phyloP scores from a whole-genome alignment of 192 early-diverging fungal species.

The Gigaspora rosea region DNA sequence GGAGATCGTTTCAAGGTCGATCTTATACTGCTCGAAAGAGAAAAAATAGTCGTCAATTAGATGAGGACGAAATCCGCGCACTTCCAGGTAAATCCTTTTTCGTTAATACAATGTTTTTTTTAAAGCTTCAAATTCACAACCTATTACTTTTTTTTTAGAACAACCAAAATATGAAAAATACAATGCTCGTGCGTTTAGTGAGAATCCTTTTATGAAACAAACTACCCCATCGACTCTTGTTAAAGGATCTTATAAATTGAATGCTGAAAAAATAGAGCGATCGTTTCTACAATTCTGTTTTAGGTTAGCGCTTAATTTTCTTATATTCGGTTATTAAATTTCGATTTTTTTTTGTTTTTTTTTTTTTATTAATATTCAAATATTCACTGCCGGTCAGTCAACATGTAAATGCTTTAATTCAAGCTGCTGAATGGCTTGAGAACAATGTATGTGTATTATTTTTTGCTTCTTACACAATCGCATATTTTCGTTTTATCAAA shows the following conservation, averaged over 20 bases:
- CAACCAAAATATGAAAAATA: background rate
- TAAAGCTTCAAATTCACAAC: background rate
- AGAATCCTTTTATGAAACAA: conserved; percentile 7
- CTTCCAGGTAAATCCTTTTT: background rate
- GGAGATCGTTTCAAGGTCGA: background rate
- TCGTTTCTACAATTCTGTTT: background rate
- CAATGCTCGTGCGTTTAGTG: conserved; percentile 3
- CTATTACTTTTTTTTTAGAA: background rate
- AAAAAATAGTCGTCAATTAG: conserved; percentile 1
- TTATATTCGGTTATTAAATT: too few relatives aligned
- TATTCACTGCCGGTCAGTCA: too few relatives aligned
- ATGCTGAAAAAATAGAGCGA: background rate
- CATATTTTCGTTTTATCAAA: too few relatives aligned
- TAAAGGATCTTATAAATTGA: conserved; percentile 1
- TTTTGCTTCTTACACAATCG: too few relatives aligned
- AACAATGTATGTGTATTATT: too few relatives aligned
- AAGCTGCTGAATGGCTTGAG: too few relatives aligned
- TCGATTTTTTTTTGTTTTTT: too few relatives aligned
- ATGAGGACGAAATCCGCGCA: background rate
- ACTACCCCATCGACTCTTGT: background rate
- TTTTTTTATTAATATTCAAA: too few relatives aligned
- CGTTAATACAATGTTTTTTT: too few relatives aligned
- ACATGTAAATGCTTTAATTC: too few relatives aligned
- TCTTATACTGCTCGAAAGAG: background rate
- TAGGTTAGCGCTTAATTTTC: background rate